phyloP scores from a whole-genome alignment of 2,329 filamentous ascomycete genomes.

The Fusarium solani-melongenae region DNA sequence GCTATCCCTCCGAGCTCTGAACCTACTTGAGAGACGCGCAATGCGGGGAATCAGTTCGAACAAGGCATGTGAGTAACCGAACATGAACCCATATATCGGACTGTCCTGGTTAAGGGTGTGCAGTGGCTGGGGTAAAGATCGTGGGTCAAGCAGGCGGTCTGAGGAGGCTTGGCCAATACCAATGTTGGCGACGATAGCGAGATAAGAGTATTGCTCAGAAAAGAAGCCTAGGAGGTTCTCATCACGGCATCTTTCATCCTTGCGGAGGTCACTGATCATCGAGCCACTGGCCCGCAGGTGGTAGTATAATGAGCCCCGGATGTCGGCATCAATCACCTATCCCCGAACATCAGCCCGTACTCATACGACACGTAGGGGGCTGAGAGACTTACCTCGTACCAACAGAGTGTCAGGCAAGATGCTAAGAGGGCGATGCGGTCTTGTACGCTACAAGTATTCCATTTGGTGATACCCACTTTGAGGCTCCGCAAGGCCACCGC shows the following conservation, averaged over 20 bases:
- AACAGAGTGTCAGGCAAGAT: background rate
- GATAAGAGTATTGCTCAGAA: constrained; percentile 4
- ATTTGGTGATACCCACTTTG: constrained; percentile 1
- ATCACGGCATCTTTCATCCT: background rate
- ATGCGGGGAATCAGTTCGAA: background rate
- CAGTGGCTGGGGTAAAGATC: background rate
- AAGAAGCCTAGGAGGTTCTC: background rate
- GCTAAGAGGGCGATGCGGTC: constrained; percentile 1
- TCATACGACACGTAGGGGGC: no score
- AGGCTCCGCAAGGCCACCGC: background rate
- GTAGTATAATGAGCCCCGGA: constrained; percentile 2
- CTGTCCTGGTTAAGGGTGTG: background rate
- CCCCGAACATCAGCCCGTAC: background rate
- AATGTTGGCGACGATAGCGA: constrained; percentile 8
- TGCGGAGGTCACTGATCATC: background rate
- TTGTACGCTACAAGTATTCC: background rate
- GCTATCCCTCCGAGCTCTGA: background rate
- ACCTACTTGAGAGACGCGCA: background rate
- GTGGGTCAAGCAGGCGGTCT: background rate
- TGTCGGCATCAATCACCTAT: constrained; percentile 11
- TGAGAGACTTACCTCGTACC: constrained; percentile 1
- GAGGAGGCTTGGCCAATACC: background rate
- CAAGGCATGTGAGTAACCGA: background rate
- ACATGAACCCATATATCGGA: background rate
- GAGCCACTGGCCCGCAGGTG: background rate